These are phyloP conservation scores for Fomitiporia mediterranea DNA, from an alignment of 1,284 basidiomycete genomes.

Conservation along the genomic window DNA sequence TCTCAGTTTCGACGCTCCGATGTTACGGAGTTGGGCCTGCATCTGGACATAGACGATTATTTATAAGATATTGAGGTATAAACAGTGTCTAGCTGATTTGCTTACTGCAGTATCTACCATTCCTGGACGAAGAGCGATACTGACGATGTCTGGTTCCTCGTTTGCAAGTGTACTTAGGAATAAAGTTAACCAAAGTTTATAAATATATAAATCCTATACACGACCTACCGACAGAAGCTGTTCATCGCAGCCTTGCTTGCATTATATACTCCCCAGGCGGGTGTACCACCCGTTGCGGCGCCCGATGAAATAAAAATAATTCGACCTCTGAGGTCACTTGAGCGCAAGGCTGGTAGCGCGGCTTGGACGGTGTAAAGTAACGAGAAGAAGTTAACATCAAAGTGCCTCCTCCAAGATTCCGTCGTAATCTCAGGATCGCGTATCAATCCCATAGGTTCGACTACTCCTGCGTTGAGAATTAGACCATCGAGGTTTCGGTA, in stretches of 20 bases:
- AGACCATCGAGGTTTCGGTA: slow-evolving; percentile 69
- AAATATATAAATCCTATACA: not conserved
- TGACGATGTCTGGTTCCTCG: slow-evolving; percentile 73
- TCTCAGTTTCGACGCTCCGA: slow-evolving; percentile 47
- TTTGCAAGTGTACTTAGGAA: slow-evolving; percentile 80
- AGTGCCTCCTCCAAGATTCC: slow-evolving; percentile 57
- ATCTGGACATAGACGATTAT: slow-evolving; percentile 43
- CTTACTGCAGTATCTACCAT: slow-evolving; percentile 74
- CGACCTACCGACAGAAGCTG: slow-evolving; percentile 61
- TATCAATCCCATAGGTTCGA: slow-evolving; percentile 49
- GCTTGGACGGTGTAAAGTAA: slow-evolving; percentile 62
- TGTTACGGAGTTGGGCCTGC: slow-evolving; percentile 53
- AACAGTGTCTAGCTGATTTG: no score
- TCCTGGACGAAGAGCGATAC: slow-evolving; percentile 78
- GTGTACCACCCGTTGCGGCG: slow-evolving; percentile 61
- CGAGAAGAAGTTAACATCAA: slow-evolving; percentile 84
- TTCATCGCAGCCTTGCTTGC: slow-evolving; percentile 84
- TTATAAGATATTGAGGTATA: slow-evolving; percentile 2
- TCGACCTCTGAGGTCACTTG: slow-evolving; percentile 54
- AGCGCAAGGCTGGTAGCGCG: slow-evolving; percentile 62
- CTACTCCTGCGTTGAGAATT: slow-evolving; percentile 73
- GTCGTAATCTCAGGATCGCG: slow-evolving; percentile 33
- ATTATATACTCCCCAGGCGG: slow-evolving; percentile 78
- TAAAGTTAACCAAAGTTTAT: slow-evolving; percentile 5
- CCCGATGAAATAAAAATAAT: slow-evolving; percentile 82